A percentile compares a stretch with the other conserved stretches of the same genome.
Evolutionary conservation across 306 rosid genomes (phyloP).

Genomic region (Pachyrhizus erosus): DNA sequence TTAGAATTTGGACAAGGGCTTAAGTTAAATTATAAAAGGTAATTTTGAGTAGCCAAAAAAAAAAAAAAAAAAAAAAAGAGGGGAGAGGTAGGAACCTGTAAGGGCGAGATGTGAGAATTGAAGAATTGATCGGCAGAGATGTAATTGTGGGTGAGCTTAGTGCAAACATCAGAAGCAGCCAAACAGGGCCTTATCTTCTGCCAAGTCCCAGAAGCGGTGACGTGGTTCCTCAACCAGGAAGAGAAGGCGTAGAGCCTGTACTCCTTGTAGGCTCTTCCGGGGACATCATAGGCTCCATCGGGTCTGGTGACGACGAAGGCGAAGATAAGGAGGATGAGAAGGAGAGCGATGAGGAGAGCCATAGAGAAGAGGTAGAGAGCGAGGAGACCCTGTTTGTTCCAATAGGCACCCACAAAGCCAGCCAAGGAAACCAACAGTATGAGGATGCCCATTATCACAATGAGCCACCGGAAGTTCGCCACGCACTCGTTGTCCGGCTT

Average conservation of each 20-base stretch:
- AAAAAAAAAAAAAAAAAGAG: too few species aligned
- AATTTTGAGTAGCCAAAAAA: too few species aligned
- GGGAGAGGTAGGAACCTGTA: slow-evolving; percentile 78
- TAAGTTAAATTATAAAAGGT: too few species aligned
- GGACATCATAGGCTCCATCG: slow-evolving; percentile 64
- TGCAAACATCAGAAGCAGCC: slow-evolving; percentile 73
- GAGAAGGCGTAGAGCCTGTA: slow-evolving; percentile 68
- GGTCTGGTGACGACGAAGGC: slow-evolving; percentile 77
- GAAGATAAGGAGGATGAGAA: slow-evolving; percentile 71
- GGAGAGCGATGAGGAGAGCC: slow-evolving; percentile 73
- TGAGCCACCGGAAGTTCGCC: slow-evolving; percentile 78
- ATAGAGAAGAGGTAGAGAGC: slow-evolving; percentile 84
- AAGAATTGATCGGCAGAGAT: slow-evolving; percentile 69
- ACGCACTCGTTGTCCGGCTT: slow-evolving; percentile 87
- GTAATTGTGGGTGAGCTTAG: slow-evolving; percentile 56
- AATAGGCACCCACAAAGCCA: slow-evolving; percentile 89
- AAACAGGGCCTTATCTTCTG: slow-evolving; percentile 69
- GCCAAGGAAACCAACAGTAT: slow-evolving; percentile 72
- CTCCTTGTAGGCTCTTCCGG: slow-evolving; percentile 64
- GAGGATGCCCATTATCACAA: slow-evolving; percentile 70
- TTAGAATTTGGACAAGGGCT: too few species aligned
- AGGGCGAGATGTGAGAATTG: slow-evolving; percentile 72
- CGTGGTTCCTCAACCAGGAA: slow-evolving; percentile 66
- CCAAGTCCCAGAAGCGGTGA: slow-evolving; percentile 66
- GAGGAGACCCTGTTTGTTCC: slow-evolving; percentile 73